Evolutionary conservation across 768 basidiomycete genomes (phyloP), one percentile per base, ranked within the genome.

Genomic region (Tricholoma sp.): DNA sequence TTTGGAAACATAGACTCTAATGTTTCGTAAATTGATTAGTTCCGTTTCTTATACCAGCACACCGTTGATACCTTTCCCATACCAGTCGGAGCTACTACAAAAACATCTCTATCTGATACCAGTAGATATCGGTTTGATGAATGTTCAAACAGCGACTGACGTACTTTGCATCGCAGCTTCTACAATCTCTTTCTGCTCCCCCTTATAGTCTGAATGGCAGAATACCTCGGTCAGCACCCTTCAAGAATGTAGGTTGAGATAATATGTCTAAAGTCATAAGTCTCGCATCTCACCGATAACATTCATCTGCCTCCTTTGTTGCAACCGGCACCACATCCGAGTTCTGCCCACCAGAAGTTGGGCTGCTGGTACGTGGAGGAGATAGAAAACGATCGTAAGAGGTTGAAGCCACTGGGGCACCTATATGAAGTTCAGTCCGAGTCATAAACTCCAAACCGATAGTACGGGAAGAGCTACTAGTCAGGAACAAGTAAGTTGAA

Each of bases 1-100:
- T 73, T 71, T 93, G 91, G 65, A 93, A 94, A 69, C 91, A 94
- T 3, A 94, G 63, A 63, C 89, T 91, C 89, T 91, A 51, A 4
- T 18, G 49, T 5, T 52, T 47, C 11, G 42, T 53, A 24, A 24
- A 24, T 33, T 34, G 18, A 17, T 45, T 44, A 53, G 48, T 51
- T 7, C 13, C 17, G 3, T 20, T 6, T 24, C 24, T 32, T 47
- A 4, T 18, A 1, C 36, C 24, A 7, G 7, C 5, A 42, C 13
- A 20, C 2, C 5, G 45, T 5, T 12, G 0, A 50, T 31, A 86
- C 91, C 80, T 94, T 94, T 33, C 91, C 92, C 88, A 93, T 90
- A 4, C 91, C 90, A 9, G 92, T 94, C 0, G 91, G 90, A 15
- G 91, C 91, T 2, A 92, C 77, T 9, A 91, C 88, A 50, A 92